These are phyloP conservation scores for Globisporangium takayamanum DNA, from an alignment of 352 stramenopile species.

Conservation along the genomic window DNA sequence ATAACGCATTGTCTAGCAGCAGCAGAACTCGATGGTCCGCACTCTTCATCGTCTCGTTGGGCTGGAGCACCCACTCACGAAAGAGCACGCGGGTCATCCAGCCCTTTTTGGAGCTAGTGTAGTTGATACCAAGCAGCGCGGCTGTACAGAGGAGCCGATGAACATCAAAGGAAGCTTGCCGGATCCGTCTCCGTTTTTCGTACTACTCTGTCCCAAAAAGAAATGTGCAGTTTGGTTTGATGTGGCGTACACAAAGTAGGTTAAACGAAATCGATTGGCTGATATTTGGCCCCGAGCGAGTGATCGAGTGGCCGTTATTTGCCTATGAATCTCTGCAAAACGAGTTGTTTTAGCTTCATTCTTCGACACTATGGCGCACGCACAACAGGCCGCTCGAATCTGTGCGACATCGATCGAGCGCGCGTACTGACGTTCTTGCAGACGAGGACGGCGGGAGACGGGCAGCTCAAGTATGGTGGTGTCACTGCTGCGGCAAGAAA, in stretches of 20 bases:
- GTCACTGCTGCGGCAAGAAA: too few relatives aligned
- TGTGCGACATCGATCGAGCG: too few relatives aligned
- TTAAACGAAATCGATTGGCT: background rate
- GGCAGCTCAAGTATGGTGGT: too few relatives aligned
- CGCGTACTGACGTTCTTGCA: too few relatives aligned
- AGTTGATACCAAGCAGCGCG: conserved; percentile 11
- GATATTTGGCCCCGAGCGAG: too few relatives aligned
- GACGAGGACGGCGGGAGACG: too few relatives aligned
- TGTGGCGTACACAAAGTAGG: conserved; percentile 1
- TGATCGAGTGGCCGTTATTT: too few relatives aligned
- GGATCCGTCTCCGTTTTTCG: conserved; percentile 3
- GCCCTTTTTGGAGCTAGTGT: conserved; percentile 3
- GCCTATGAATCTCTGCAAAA: too few relatives aligned
- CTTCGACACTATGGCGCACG: too few relatives aligned
- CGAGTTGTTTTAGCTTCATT: too few relatives aligned
- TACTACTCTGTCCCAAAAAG: background rate
- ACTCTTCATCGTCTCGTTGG: conserved; percentile 4
- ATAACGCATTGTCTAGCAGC: conserved; percentile 1
- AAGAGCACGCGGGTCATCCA: conserved; percentile 12
- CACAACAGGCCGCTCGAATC: too few relatives aligned
- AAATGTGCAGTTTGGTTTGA: background rate
- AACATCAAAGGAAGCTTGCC: conserved; percentile 6
- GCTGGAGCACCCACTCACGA: conserved; percentile 1
- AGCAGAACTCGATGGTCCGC: background rate
- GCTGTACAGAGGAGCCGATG: background rate